Base-by-base conservation (phyloP, 345 rosid species). In the Passiflora organensis region DNA sequence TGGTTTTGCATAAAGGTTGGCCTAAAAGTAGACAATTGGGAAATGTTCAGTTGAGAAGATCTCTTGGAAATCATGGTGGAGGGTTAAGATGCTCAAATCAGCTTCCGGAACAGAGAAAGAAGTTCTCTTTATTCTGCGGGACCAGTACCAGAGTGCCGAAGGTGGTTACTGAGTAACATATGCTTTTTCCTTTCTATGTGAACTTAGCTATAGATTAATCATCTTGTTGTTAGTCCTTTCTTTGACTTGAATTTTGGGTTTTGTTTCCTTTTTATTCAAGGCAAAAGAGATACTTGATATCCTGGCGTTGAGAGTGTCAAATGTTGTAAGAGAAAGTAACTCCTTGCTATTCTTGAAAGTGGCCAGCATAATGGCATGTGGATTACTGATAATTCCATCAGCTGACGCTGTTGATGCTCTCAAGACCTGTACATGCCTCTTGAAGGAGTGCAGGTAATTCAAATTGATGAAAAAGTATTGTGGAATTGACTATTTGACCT, bases 321-420 rank as follows among this genome's bases (percentile, higher is more conserved):
- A 56, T 62, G 56, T 59, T 48, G 43, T 72, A 1, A 74, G 79
- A 61, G 71, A 77, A 56, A 63, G 76, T 73, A 72, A 51, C 60
- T 78, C 49, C 56, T 72, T 64, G 53, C 68, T 59, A 23, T 23
- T 72, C 52, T 51, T 76, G 44, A 78, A 78, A 76, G 73, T 84
- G 4, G 81, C 72, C 0, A 76, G 85, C 43, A 38, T 86, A 55
- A 42, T 88, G 46, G 89, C 89, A 0, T 81, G 88, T 63, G 59
- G 74, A 10, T 67, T 84, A 39, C 73, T 91, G 68, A 42, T 84
- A 17, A 78, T 81, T 71, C 98, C 98, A 42, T 86, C 96, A 53
- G 96, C 95, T 13, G 80, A 73, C 15, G 98, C 96, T 12, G 87
- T 77, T 59, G 98, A 91, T 70, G 89, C 98, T 16, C 90, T 91